Percentiles rank a stretch among this genome's conserved stretches.
Conservation (phyloP, 768 basidiomycete species). For the Russula sp. region DNA sequence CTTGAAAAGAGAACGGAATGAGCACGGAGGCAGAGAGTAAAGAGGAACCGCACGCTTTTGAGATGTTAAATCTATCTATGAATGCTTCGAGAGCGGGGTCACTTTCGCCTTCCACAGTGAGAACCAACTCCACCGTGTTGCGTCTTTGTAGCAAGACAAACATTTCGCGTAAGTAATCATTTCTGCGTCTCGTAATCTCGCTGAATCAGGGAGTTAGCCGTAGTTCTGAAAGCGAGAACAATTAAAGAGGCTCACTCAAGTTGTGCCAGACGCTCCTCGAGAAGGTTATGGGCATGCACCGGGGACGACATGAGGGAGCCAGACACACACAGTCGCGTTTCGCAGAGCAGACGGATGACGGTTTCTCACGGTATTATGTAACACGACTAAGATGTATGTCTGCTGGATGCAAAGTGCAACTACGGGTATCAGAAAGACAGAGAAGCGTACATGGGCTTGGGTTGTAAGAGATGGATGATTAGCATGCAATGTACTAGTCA, state of each 20-base stretch:
- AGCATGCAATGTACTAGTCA: conserved; percentile 20
- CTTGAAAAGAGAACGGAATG: conserved; percentile 23
- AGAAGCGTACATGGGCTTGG: conserved; percentile 17
- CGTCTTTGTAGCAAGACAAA: conserved; percentile 54
- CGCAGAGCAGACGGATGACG: background rate
- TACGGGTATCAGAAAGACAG: conserved; percentile 17
- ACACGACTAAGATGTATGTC: background rate
- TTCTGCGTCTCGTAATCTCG: conserved; percentile 54
- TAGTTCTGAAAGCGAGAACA: background rate
- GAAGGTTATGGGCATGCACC: background rate
- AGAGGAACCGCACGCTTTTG: conserved; percentile 37
- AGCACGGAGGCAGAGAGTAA: background rate
- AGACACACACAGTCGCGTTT: background rate
- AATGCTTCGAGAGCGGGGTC: conserved; percentile 41
- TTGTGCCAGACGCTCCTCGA: conserved; percentile 18
- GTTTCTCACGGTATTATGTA: conserved; percentile 3
- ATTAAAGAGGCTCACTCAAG: conserved; percentile 11
- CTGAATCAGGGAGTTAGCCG: conserved; percentile 29
- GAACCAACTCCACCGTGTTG: conserved; percentile 37
- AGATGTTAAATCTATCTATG: conserved; percentile 49
- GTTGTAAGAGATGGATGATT: conserved; percentile 15
- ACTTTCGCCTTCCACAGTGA: conserved; percentile 35
- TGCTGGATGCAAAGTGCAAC: background rate
- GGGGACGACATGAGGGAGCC: conserved; percentile 8
- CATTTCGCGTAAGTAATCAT: conserved; percentile 67